Conservation (phyloP, 768 basidiomycete species). For the Leccinum imitatum region DNA sequence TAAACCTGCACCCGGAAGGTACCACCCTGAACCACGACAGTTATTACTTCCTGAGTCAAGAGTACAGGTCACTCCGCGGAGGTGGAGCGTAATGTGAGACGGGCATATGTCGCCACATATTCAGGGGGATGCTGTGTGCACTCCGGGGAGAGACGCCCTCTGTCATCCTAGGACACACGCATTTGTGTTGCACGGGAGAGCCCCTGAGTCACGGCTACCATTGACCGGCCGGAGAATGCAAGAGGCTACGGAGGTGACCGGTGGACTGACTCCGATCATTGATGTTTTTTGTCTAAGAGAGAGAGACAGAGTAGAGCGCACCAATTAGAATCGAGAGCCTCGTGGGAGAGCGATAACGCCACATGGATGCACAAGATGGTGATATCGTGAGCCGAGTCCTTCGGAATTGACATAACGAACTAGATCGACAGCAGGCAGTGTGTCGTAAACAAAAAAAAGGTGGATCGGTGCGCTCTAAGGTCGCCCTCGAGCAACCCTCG, state of each 20-base stretch:
- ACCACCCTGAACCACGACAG: not conserved
- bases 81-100: not conserved
- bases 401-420: not conserved
- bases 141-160: not conserved
- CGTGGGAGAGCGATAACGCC: constrained; percentile 2
- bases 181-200: not conserved
- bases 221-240: not conserved
- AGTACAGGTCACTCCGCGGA: not conserved
- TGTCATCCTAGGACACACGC: not conserved
- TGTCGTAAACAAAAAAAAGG: not conserved
- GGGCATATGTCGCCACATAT: not conserved
- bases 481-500: not conserved
- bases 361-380: not conserved
- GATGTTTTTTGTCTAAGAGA: not conserved
- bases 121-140: not conserved
- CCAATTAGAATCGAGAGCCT: not conserved
- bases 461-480: not conserved
- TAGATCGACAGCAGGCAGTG: constrained; percentile 1
- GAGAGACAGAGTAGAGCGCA: not conserved
- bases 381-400: not conserved
- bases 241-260: not conserved
- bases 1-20: not conserved
- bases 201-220: not conserved
- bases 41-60: not conserved
- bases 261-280: not conserved